Evolutionary conservation across 2,329 filamentous ascomycete species (phyloP), one percentile per base, ranked within the genome.

Genomic region (Lasiodiplodia theobromae): DNA sequence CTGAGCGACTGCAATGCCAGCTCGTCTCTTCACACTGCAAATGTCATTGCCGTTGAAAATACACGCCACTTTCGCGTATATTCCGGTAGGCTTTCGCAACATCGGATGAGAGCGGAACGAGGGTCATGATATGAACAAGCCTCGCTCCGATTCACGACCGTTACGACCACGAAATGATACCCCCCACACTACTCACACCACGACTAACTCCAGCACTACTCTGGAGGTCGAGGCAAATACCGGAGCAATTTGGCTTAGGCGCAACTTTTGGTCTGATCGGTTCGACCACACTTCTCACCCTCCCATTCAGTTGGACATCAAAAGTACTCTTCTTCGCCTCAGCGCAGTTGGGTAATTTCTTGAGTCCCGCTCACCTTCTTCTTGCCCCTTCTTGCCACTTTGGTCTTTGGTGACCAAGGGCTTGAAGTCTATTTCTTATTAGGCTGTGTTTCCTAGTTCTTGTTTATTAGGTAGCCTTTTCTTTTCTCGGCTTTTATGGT

Each of bases 101-200:
- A 23, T 66, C 49, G 31, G 34, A 52, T 65, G 21, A 54, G 51
- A 37, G 63, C 51, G 49, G 51, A 12, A 66, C 14, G 34, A 56
- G 18, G 34, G 54, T n/a, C 44, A 52, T 52, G 60, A 64, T 37
- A 21, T 64, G 60, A 64, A 28, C 31, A 37, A 66, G 12, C 31
- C 62, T 54, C 63, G 38, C 23, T 56, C 63, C 28, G 49, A 66
- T 38, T 66, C 31, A 66, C 63, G 49, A 54, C 52, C 37, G 34
- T 56, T 66, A 66, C 63, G 63, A 66, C 63, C 34, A 66, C 63
- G 28, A 40, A 66, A 28, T 66, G 63, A 66, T 66, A 66, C 60
- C 63, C 58, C 54, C 54, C 49, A 66, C 63, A 54, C 51, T 49
- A 52, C 60, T 66, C 49, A 56, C 60, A 64, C 51, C 51, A 66